phyloP scores from a whole-genome alignment of 768 basidiomycete species.

The Lepiota venenata region DNA sequence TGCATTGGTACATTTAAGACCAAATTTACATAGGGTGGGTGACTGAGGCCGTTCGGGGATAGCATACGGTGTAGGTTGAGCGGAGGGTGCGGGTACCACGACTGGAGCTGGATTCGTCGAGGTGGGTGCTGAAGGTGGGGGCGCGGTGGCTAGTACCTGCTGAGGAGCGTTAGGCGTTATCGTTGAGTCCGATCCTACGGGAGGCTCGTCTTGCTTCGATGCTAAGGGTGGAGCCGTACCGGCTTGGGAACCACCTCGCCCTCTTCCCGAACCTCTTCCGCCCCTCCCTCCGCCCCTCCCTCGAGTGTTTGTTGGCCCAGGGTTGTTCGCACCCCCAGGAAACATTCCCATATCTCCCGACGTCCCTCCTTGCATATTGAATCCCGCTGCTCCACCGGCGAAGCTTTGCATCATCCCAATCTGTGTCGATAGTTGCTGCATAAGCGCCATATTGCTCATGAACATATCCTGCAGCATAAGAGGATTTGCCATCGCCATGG shows the following conservation, averaged over 20 bases:
- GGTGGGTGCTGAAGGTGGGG: conserved; percentile 20
- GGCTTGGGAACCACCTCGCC: conserved; percentile 41
- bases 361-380: conserved; percentile 55
- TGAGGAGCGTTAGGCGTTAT: conserved; percentile 20
- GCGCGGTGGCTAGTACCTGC: conserved; percentile 14
- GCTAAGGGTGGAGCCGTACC: conserved; percentile 18
- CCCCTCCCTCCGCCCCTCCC: conserved; percentile 35
- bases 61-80: conserved; percentile 45
- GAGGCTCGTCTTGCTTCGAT: conserved; percentile 8
- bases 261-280: conserved; percentile 44
- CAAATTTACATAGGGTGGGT: conserved; percentile 92
- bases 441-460: conserved; percentile 89
- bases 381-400: conserved; percentile 47
- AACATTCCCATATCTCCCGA: conserved; percentile 52
- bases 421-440: conserved; percentile 87
- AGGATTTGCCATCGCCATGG: conserved; percentile 55
- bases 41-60: conserved; percentile 81
- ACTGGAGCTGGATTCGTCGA: conserved; percentile 23
- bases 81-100: conserved; percentile 25
- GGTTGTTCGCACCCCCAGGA: conserved; percentile 34
- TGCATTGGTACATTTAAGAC: conserved; percentile 85
- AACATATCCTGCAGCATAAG: conserved; percentile 84
- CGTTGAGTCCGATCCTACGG: conserved; percentile 15
- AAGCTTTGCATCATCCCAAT: conserved; percentile 74
- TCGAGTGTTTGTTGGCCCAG: conserved; percentile 29